Evolutionary conservation across 768 basidiomycete species (phyloP), one percentile per base, ranked within the genome.

Genomic region (Sporobolomyces phaffii): DNA sequence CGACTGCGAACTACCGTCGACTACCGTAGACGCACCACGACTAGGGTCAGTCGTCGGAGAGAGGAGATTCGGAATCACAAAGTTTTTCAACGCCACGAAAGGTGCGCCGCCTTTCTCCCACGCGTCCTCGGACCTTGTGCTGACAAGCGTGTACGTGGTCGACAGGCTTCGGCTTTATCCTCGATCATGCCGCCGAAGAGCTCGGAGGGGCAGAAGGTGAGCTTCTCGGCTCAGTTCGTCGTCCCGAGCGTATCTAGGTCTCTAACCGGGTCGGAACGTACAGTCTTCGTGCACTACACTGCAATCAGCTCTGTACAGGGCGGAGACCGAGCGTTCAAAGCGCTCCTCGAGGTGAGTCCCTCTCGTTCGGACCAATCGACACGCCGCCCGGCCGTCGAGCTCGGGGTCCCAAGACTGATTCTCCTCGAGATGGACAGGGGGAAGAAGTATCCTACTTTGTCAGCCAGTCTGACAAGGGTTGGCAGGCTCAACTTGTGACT

Each of bases 201-300:
- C 34, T 70, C 3, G 60, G 60, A 2, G 20, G 40, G 26, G 64
- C 56, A 18, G 68, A 70, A 33, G 56, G 68, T 69, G 10, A 7
- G 62, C 22, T 26, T 10, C 52, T 20, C 17, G 14, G 20, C 15
- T 43, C 24, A 33, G 4, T 24, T 47, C 26, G 7, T 5, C 9
- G 13, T 15, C 31, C 22, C 28, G 13, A 31, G 10, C 4, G 48
- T n/a, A 51, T n/a, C n/a, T 31, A 24, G 22, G 7, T n/a, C 15
- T 17, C 34, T 47, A 0, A 38, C 0, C 24, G 11, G 1, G 4
- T 8, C 4, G 22, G 9, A 11, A 0, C 6, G 29, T 31, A 31
- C 62, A 69, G 68, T 70, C 5, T 70, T 70, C 26, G 68, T 70
- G 5, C 68, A 70, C 51, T 70, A 70, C 50, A 62, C 68, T 13